Evolutionary conservation across 305 asterid genomes (phyloP), one percentile per base, ranked within the genome.

Genomic region (Fraxinus velutina): DNA sequence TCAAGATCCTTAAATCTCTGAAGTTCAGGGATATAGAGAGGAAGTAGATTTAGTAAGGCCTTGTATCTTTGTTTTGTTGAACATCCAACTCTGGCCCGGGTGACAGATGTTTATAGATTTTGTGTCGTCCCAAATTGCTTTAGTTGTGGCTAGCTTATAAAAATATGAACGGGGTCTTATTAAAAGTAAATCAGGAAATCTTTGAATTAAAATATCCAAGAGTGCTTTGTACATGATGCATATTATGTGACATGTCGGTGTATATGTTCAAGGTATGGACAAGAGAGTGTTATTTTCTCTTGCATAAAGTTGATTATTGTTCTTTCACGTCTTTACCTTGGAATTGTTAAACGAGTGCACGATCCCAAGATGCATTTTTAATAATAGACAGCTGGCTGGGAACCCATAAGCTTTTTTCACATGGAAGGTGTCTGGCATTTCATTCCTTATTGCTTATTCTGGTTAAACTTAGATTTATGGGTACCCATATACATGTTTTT

Each of bases 1-100:
- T 71, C 71, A 30, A 85, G 83, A 85, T 77, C 85, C 86, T 85
- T 81, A 27, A 27, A 84, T 76, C 81, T 74, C 39, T 80, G 75
- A 68, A 9, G 73, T 27, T 66, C 34, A 66, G 73, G 73, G 36
- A 8, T 66, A 66, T 21, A 3, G 36, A 22, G 4, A 9, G 33
- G 73, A 27, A 7, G 32, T 21, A 64, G 15, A 21, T 24, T 64
- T 62, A 62, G 72, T 57, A 57, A 57, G 68, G 29, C n/a, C 72
- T 21, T 62, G 72, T 62, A 22, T 24, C 72, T 21, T 22, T 64
- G n/a, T 24, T 64, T 64, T 22, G 72, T 62, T 62, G 72, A 62
- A 21, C 15, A 62, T 7, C 1, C 15, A 62, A 62, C 72, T 62
- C 15, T 62, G 13, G 72, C 30, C 15, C 6, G 2, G 33, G 13